Conservation (phyloP, 2,329 filamentous ascomycete species). For the Penicillium sclerotiorum region DNA sequence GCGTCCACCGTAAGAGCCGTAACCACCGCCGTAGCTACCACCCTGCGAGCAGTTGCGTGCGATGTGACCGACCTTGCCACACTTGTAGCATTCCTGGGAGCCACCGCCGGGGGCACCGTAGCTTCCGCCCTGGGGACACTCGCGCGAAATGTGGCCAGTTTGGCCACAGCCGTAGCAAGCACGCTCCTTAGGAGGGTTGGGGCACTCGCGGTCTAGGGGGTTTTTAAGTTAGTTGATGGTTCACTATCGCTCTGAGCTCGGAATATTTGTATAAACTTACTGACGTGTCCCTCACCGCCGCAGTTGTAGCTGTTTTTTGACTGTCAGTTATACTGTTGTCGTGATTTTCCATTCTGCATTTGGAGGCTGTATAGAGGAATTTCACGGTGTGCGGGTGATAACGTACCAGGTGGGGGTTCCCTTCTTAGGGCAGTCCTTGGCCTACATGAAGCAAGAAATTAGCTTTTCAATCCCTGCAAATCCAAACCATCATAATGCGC, state of each 20-base stretch:
- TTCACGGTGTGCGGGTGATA: not conserved
- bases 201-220: conserved; percentile 78
- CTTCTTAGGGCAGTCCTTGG: conserved; percentile 83
- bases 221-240: conserved; percentile 13
- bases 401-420: conserved; percentile 79
- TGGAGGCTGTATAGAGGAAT: not conserved
- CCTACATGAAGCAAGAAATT: conserved; percentile 53
- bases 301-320: conserved; percentile 73
- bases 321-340: not conserved
- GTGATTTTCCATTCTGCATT: not conserved
- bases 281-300: conserved; percentile 79
- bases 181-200: conserved; percentile 83
- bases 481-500: too few relatives aligned
- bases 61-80: conserved; percentile 94
- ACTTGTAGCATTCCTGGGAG: conserved; percentile 91
- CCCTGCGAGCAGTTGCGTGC: conserved; percentile 66
- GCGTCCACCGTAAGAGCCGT: conserved; percentile 53
- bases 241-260: not conserved
- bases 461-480: conserved; percentile 12
- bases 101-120: conserved; percentile 50
- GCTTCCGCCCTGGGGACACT: conserved; percentile 58
- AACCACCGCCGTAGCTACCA: conserved; percentile 53
- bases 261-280: conserved; percentile 53
- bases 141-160: conserved; percentile 87
- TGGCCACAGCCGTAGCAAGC: conserved; percentile 69